Base-by-base conservation (phyloP, 192 early-diverging fungal species). In the Coemansia sp. region DNA sequence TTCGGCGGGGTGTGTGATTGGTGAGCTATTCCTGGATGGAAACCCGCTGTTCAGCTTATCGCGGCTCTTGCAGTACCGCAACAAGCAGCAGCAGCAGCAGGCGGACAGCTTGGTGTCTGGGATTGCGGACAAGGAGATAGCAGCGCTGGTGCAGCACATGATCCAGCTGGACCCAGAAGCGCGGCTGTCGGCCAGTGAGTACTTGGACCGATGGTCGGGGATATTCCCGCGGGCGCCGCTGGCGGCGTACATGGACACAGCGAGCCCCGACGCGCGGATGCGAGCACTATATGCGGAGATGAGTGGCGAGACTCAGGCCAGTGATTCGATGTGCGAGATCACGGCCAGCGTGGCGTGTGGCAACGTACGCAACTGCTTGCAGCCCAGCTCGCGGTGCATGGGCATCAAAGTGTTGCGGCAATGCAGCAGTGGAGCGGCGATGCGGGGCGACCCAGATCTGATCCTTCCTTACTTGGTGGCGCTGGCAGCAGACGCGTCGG, bases 1-100 rank as follows among this genome's bases (percentile, higher is more conserved):
- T 78, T 93, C 94, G 2, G 76, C 94, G 9, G 97, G 97, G 29
- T 95, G 90, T 70, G 89, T 91, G 0, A 95, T 99, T 74, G 96
- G 95, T 2, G 97, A 99, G 78, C 77, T 99, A 5, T 96, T 97
- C 71, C 79, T 98, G 38, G 97, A 99, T 73, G 95, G 97, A 7
- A 91, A 92, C 20, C 88, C 95, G 9, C 83, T 99, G 38, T 99
- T 99, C 72, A 93, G 91, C 3, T 81, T 99, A 18, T 93, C 95
- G 34, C 96, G 96, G 67, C 81, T 99, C 24, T 86, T 99, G 73
- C 90, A 95, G 60, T 99, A 97, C 73, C 82, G 93, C 58, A 57
- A 15, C 53, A 52, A 22, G 20, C 49, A 52, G 29, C 29, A 24
- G 49, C 20, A 11, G 49, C 29, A 29, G 29, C 29, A 29, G 87